These are phyloP conservation scores for Penicillium odoratum DNA, from an alignment of 495 filamentous ascomycete species.

Conservation along the genomic window DNA sequence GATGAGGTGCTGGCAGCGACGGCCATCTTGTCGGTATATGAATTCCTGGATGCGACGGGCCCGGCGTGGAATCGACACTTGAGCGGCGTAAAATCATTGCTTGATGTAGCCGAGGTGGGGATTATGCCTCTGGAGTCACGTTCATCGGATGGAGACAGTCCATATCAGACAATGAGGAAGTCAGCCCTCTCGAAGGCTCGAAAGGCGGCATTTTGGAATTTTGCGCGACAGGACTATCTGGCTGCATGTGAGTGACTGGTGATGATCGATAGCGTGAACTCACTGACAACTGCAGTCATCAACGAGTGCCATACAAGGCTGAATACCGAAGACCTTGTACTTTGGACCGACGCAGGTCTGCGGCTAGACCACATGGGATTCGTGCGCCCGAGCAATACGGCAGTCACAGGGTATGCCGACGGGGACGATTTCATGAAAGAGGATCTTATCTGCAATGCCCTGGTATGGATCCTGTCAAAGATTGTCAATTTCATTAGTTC, in stretches of 20 bases:
- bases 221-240: conserved; percentile 64
- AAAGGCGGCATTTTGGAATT: conserved; percentile 64
- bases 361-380: conserved; percentile 56
- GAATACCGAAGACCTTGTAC: conserved; percentile 57
- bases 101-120: conserved; percentile 63
- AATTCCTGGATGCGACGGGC: conserved; percentile 61
- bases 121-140: conserved; percentile 58
- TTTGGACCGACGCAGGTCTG: conserved; percentile 64
- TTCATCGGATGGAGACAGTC: conserved; percentile 36
- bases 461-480: conserved; percentile 64
- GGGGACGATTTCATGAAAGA: conserved; percentile 54
- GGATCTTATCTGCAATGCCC: conserved; percentile 61
- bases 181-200: conserved; percentile 53
- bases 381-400: conserved; percentile 52
- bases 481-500: conserved; percentile 62
- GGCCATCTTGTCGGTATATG: conserved; percentile 64
- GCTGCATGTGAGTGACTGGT: conserved; percentile 54
- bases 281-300: conserved; percentile 47
- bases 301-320: conserved; percentile 61
- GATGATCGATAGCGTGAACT: not conserved
- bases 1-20: conserved; percentile 64
- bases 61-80: conserved; percentile 65
- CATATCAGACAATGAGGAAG: conserved; percentile 32
- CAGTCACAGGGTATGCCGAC: conserved; percentile 46
- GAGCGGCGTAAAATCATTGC: conserved; percentile 61